A percentile compares a stretch with the other conserved stretches of the same genome.
These are phyloP conservation scores for Chrysanthemum makinoi DNA, from an alignment of 129 eudicot genomes.

Conservation along the genomic window DNA sequence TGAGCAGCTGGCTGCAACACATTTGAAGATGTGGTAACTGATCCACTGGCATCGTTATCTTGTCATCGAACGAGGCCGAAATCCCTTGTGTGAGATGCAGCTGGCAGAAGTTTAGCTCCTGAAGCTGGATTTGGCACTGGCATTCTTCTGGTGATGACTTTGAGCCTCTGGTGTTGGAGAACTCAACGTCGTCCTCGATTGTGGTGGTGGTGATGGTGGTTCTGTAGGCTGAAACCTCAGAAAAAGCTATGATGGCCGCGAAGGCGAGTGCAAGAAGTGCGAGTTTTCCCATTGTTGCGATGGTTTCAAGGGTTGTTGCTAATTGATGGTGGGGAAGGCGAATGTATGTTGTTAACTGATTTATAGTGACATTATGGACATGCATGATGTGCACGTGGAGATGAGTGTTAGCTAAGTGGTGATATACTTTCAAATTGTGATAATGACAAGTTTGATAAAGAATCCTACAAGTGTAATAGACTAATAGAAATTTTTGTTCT, in stretches of 20 bases:
- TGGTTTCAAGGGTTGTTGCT: too few relatives aligned
- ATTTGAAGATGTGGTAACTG: neutral
- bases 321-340: neutral
- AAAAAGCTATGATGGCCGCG: conserved; percentile 4
- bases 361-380: neutral
- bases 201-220: conserved; percentile 20
- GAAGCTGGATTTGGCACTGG: neutral
- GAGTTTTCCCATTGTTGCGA: neutral
- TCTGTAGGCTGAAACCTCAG: conserved; percentile 11
- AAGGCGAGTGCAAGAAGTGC: conserved; percentile 16
- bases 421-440: neutral
- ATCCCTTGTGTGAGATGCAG: conserved; percentile 10
- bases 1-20: conserved; percentile 7
- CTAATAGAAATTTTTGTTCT: too few relatives aligned
- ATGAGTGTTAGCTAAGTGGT: neutral
- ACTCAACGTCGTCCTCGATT: neutral
- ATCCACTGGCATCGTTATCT: neutral
- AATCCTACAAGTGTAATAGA: neutral
- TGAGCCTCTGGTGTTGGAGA: neutral
- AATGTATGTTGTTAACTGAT: neutral
- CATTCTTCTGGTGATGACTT: neutral
- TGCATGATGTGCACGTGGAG: conserved; percentile 23
- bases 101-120: conserved; percentile 10
- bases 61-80: neutral
- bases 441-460: neutral